Conservation (phyloP, 2,329 filamentous ascomycete species). For the Fusarium subglutinans region DNA sequence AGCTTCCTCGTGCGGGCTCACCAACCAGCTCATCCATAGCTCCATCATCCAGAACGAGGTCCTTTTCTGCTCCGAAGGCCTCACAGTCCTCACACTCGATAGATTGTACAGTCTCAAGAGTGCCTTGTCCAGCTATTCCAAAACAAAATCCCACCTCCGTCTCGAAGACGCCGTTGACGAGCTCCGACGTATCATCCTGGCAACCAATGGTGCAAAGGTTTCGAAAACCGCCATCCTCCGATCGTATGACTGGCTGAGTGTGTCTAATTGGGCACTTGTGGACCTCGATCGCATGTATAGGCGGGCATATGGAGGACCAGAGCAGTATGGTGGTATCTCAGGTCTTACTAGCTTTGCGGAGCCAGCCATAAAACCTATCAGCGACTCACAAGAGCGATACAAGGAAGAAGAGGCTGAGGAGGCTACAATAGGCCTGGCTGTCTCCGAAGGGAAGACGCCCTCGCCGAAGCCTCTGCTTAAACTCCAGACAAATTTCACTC, state of each 20-base stretch:
- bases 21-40: slow-evolving; percentile 62
- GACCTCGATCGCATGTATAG: slow-evolving; percentile 68
- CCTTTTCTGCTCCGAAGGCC: slow-evolving; percentile 67
- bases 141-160: slow-evolving; percentile 53
- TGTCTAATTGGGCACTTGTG: slow-evolving; percentile 58
- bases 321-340: slow-evolving; percentile 58
- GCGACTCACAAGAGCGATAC: slow-evolving; percentile 34
- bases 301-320: slow-evolving; percentile 62
- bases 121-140: slow-evolving; percentile 66
- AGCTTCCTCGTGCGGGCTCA: slow-evolving; percentile 56
- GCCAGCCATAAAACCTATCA: slow-evolving; percentile 35
- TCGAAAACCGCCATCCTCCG: slow-evolving; percentile 61
- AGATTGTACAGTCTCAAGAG: slow-evolving; percentile 72
- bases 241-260: slow-evolving; percentile 66
- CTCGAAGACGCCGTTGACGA: slow-evolving; percentile 72
- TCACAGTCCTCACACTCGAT: slow-evolving; percentile 69
- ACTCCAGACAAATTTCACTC: slow-evolving; percentile 56
- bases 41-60: slow-evolving; percentile 69
- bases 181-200: slow-evolving; percentile 66
- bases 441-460: slow-evolving; percentile 40
- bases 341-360: slow-evolving; percentile 43
- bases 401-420: slow-evolving; percentile 39
- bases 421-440: slow-evolving; percentile 36
- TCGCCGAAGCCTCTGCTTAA: slow-evolving; percentile 49
- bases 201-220: slow-evolving; percentile 60